Conservation (phyloP, 768 basidiomycete genomes). For the Leccinum arenicola region DNA sequence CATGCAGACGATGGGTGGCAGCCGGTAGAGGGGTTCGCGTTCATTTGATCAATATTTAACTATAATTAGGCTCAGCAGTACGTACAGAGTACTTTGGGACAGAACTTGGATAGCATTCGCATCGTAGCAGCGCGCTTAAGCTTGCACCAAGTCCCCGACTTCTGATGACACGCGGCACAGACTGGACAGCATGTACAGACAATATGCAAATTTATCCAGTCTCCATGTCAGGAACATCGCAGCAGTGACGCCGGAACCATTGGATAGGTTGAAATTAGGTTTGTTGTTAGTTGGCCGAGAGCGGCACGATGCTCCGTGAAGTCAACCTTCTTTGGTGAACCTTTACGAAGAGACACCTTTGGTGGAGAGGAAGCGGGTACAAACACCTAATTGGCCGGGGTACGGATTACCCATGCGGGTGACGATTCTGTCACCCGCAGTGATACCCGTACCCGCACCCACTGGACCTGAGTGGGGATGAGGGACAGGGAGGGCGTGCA, state of each 20-base stretch:
- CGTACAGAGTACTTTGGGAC: too few species aligned
- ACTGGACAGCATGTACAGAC: too few species aligned
- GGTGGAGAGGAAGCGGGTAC: background rate
- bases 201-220: background rate
- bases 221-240: background rate
- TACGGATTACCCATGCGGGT: too few species aligned
- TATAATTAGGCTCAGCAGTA: background rate
- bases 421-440: background rate
- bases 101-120: background rate
- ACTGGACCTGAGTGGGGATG: background rate
- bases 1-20: slow-evolving; percentile 42
- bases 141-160: too few species aligned
- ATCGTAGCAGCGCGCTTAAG: too few species aligned
- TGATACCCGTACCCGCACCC: background rate
- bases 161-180: too few species aligned
- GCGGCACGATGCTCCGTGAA: background rate
- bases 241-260: background rate
- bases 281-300: background rate
- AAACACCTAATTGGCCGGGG: background rate
- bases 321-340: background rate
- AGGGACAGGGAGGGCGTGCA: background rate
- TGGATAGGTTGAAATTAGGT: background rate
- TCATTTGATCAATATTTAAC: slow-evolving; percentile 8
- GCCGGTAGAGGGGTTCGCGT: slow-evolving; percentile 41
- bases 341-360: background rate